Evolutionary conservation across 768 basidiomycete species (phyloP), one percentile per base, ranked within the genome.

Genomic region (Lactarius hatsudake): DNA sequence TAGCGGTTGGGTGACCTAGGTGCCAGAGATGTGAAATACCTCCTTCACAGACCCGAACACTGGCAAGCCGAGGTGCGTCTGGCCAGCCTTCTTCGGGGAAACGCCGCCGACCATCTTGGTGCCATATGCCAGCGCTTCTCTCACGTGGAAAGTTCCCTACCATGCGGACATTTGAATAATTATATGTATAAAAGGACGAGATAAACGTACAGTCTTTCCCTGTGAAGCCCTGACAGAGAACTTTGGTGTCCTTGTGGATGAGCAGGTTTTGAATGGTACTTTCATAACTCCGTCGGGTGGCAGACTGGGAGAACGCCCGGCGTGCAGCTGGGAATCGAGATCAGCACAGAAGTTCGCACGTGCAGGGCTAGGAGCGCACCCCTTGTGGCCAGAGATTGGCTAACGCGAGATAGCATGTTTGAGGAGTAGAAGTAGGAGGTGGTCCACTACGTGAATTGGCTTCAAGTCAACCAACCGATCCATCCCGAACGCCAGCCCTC

Each of bases 31-130:
- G 38, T 51, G 30, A 59, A n/a, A 71, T 72, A 94, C 95, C 83
- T 98, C 96, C 75, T 84, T 84, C 65, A 99, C 97, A 56, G 84
- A 86, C 53, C 93, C 96, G 73, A 94, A 99, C 38, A 99, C 88
- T 48, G 97, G 97, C 26, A 98, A 84, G 36, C 96, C 96, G 64
- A 99, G 85, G 81, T 99, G 97, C 3, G 86, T 93, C 78, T 91
- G 88, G 17, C 97, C 97, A 63, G 96, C 97, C 79, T 98, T 98
- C 82, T 92, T 94, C 43, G 93, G 93, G 2, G 94, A 96, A 62
- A 97, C 95, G 69, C 97, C 97, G 65, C 97, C 97, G 65, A 99
- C 93, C 92, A 98, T 96, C 69, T 89, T 91, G 66, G 96, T 98
- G 23, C 97, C 96, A 75, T 93, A 99, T 59, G 87, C 94, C 69